Base-by-base conservation (phyloP, 129 eudicot genomes). In the Centaurea solstitialis region DNA sequence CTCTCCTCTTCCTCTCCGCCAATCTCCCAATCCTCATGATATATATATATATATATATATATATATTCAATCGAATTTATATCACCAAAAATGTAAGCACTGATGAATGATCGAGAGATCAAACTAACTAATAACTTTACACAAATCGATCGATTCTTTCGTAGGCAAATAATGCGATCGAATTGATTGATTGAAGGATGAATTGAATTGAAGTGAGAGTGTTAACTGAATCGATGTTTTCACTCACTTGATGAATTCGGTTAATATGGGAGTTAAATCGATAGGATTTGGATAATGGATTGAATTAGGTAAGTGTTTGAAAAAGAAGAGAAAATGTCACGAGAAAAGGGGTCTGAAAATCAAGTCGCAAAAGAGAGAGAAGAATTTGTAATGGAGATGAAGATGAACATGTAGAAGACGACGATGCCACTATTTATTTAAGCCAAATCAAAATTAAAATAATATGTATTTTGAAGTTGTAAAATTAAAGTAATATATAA, bases 351-450 rank as follows among this genome's bases (percentile, higher is more conserved):
- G 57, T 67, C 28, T 81, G 76, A 35, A 35, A 67, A 47, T 43
- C 62, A 68, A 74, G 85, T 81, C 35, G 84, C 47, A 75, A 74
- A 74, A 81, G 75, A 71, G 61, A 78, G 81, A 78, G 68, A 24
- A 77, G n/a, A 43, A 33, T 67, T 68, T 78, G 74, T 21, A 66
- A 26, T 76, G 71, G 71, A 35, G 30, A 26, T 66, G 82, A 37
- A 62, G 62, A 74, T 77, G 82, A 23, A 79, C 30, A 26, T 71
- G 83, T 71, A 21, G 77, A 79, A 79, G 79, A 74, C 75, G 79
- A 74, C 50, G 75, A 41, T 73, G 11, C 1, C 68, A 20, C 79
- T 81, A 73, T 81, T 81, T 81, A 81, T 81, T 4, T 74, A 43
- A 65, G 84, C 79, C 79, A 12, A 12, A 69, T 79, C 68, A 79